Percentiles rank a stretch among this genome's conserved stretches.
phyloP scores from a whole-genome alignment of 768 basidiomycete genomes.

The Collybiopsis confluens region DNA sequence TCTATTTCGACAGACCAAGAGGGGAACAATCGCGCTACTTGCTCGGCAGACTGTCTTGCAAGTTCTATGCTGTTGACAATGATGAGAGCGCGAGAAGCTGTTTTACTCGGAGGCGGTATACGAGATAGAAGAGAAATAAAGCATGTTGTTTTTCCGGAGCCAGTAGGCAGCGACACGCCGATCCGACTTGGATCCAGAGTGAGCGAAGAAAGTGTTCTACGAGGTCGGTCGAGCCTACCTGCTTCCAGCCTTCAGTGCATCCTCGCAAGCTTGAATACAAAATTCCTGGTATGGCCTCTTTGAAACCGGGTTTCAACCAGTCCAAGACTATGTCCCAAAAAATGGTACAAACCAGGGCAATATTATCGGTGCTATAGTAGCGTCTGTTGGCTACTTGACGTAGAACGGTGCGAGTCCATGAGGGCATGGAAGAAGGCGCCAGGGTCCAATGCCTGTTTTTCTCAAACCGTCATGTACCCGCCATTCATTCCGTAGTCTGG shows the following conservation, averaged over 20 bases:
- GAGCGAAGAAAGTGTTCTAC: slow-evolving; percentile 50
- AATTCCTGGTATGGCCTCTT: slow-evolving; percentile 88
- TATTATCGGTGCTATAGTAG: background rate
- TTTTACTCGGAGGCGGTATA: slow-evolving; percentile 39
- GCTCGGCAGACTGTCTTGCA: slow-evolving; percentile 78
- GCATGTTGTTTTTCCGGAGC: slow-evolving; percentile 86
- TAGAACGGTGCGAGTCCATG: slow-evolving; percentile 2
- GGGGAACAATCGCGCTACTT: slow-evolving; percentile 63
- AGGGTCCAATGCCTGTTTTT: background rate
- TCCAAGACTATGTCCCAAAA: too few species aligned
- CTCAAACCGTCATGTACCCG: slow-evolving; percentile 5
- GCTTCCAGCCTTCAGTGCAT: slow-evolving; percentile 62
- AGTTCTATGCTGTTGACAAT: slow-evolving; percentile 90
- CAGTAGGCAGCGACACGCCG: slow-evolving; percentile 78
- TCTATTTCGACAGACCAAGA: slow-evolving; percentile 86
- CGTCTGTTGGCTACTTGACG: background rate
- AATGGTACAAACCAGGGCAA: background rate
- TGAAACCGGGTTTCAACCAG: slow-evolving; percentile 19
- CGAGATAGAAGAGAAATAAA: slow-evolving; percentile 80
- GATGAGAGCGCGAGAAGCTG: slow-evolving; percentile 63
- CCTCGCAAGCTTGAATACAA: slow-evolving; percentile 72
- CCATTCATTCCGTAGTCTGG: slow-evolving; percentile 2
- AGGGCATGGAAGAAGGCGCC: background rate
- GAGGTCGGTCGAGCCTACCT: slow-evolving; percentile 21
- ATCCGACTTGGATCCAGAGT: slow-evolving; percentile 33